Percentiles rank a stretch among this genome's conserved stretches.
These are phyloP conservation scores for Tarenaya hassleriana DNA, from an alignment of 345 rosid species.

Conservation along the genomic window DNA sequence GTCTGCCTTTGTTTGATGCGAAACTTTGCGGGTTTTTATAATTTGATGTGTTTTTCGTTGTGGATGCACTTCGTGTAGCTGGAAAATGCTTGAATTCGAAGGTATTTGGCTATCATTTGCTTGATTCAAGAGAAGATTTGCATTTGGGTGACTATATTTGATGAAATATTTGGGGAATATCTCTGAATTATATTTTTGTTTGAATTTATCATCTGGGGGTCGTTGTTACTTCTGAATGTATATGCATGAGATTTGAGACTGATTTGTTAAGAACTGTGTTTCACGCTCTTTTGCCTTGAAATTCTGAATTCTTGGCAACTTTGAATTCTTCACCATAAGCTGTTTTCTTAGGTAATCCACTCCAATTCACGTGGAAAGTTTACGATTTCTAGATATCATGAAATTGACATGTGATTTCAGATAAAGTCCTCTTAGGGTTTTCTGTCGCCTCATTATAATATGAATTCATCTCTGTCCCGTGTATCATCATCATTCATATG, in stretches of 20 bases:
- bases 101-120: neutral
- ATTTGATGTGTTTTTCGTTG: conserved; percentile 1
- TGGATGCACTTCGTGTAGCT: neutral
- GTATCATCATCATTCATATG: neutral
- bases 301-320: neutral
- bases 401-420: conserved; percentile 16
- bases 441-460: neutral
- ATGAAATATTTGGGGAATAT: conserved; percentile 1
- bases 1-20: conserved; percentile 5
- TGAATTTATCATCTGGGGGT: conserved; percentile 12
- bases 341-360: neutral
- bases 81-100: conserved; percentile 7
- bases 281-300: neutral
- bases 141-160: conserved; percentile 12
- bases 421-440: neutral
- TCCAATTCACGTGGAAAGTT: conserved; percentile 16
- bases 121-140: neutral
- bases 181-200: neutral
- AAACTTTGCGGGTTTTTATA: neutral
- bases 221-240: conserved; percentile 17
- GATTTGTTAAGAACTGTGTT: conserved; percentile 1
- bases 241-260: conserved; percentile 12
- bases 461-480: neutral
- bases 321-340: neutral
- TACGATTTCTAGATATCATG: neutral